These are phyloP conservation scores for Candida insectalens DNA, from an alignment of 805 yeast genomes.

Conservation along the genomic window DNA sequence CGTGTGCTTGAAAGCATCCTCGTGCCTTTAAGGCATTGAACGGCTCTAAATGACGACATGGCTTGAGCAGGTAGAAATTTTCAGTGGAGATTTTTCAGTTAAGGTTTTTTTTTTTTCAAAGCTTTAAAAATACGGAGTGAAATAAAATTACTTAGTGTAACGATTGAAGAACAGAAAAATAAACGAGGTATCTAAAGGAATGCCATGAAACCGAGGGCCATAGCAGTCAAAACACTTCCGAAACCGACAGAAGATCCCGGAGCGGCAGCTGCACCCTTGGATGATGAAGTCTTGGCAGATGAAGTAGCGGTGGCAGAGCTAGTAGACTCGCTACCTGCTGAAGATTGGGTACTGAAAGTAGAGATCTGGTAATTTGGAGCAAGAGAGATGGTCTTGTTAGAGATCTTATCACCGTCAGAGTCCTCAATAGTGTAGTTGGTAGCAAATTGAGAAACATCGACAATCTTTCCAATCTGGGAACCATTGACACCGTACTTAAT, in stretches of 20 bases:
- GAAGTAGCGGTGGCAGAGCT: conserved; percentile 14
- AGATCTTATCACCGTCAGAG: conserved; percentile 23
- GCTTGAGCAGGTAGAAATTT: background rate
- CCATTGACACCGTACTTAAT: conserved; percentile 39
- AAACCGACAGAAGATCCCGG: conserved; percentile 7
- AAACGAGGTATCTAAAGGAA: conserved; percentile 22
- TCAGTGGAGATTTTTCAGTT: background rate
- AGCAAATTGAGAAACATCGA: conserved; percentile 27
- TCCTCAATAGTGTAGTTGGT: conserved; percentile 32
- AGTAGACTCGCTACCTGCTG: conserved; percentile 10
- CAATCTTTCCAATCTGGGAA: conserved; percentile 33
- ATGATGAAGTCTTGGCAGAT: conserved; percentile 14
- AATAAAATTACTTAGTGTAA: no score
- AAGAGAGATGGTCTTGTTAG: conserved; percentile 29
- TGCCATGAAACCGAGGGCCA: conserved; percentile 29
- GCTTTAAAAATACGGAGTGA: no score
- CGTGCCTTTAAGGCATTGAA: conserved; percentile 3
- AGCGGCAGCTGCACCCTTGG: conserved; percentile 7
- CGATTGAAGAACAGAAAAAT: conserved; percentile 4
- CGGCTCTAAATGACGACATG: no score
- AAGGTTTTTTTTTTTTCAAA: background rate
- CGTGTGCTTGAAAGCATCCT: conserved; percentile 5
- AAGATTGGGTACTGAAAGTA: conserved; percentile 10
- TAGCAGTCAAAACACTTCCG: conserved; percentile 19
- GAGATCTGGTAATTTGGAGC: conserved; percentile 28